These are phyloP conservation scores for Metschnikowia dekortorum DNA, from an alignment of 805 yeast genomes.

Conservation along the genomic window DNA sequence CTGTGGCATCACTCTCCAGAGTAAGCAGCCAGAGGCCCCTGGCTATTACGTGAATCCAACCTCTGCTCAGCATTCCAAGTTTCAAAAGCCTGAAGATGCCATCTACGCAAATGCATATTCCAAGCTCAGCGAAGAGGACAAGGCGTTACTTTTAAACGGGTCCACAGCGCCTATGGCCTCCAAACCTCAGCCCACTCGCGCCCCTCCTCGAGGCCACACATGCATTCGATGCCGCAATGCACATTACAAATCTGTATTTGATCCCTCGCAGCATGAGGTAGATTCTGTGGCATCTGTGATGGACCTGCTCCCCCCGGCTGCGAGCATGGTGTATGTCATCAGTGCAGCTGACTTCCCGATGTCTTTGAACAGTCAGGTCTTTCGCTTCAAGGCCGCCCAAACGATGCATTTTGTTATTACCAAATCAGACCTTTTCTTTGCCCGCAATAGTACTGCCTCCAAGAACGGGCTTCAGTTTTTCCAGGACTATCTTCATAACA, in stretches of 20 bases:
- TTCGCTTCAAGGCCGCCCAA: constrained; percentile 29
- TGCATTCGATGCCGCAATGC: constrained; percentile 60
- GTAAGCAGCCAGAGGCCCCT: constrained; percentile 24
- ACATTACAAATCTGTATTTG: constrained; percentile 38
- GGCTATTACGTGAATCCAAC: constrained; percentile 40
- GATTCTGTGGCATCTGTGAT: constrained; percentile 19
- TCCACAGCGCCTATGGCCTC: constrained; percentile 1
- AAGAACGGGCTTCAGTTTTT: constrained; percentile 27
- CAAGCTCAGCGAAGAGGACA: constrained; percentile 24
- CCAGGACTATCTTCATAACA: constrained; percentile 31
- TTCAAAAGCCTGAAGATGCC: constrained; percentile 15
- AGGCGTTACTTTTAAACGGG: constrained; percentile 22
- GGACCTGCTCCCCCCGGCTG: constrained; percentile 37
- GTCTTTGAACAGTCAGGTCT: constrained; percentile 38
- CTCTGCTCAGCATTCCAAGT: background rate
- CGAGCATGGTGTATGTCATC: constrained; percentile 54
- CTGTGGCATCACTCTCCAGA: constrained; percentile 56
- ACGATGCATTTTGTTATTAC: constrained; percentile 40
- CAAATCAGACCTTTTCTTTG: constrained; percentile 42
- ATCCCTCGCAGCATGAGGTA: constrained; percentile 25
- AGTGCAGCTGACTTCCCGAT: constrained; percentile 74
- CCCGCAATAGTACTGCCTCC: constrained; percentile 22
- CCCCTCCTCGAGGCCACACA: constrained; percentile 14
- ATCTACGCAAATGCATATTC: constrained; percentile 19
- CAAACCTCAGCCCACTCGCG: background rate